Percentiles rank a stretch among this genome's conserved stretches.
phyloP scores from a whole-genome alignment of 163 green algal species.

The Chlorella variabilis region DNA sequence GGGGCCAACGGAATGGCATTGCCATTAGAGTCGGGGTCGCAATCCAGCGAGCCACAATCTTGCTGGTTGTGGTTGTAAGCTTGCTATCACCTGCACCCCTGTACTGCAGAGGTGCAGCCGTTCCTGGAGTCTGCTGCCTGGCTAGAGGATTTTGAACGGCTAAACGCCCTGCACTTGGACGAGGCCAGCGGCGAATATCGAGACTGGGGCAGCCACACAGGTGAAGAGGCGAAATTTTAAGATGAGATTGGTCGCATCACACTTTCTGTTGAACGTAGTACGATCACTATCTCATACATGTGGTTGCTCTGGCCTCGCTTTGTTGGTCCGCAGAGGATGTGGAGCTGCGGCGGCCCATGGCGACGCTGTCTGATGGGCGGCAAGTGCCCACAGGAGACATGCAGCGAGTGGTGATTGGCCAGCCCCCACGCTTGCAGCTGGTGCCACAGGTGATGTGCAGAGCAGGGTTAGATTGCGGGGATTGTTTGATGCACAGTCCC shows the following conservation, averaged over 20 bases:
- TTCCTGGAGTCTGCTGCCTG: constrained; percentile 35
- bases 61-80: too few relatives aligned
- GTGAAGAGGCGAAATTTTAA: too few relatives aligned
- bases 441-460: constrained; percentile 2
- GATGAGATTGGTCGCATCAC: too few relatives aligned
- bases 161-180: constrained; percentile 81
- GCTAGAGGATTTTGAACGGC: constrained; percentile 59
- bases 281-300: too few relatives aligned
- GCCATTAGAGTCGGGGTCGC: too few relatives aligned
- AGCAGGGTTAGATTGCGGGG: too few relatives aligned
- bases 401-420: constrained; percentile 30
- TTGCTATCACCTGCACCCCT: too few relatives aligned
- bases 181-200: constrained; percentile 58
- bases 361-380: constrained; percentile 11
- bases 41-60: too few relatives aligned
- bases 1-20: too few relatives aligned
- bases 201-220: constrained; percentile 93
- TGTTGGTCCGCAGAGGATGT: constrained; percentile 67
- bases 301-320: too few relatives aligned
- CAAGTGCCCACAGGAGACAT: constrained; percentile 5
- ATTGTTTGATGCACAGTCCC: too few relatives aligned
- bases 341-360: constrained; percentile 46
- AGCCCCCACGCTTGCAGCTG: constrained; percentile 39
- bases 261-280: too few relatives aligned
- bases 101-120: constrained; percentile 33